Base-by-base conservation (phyloP, 306 rosid genomes). In the Prosopis cineraria region DNA sequence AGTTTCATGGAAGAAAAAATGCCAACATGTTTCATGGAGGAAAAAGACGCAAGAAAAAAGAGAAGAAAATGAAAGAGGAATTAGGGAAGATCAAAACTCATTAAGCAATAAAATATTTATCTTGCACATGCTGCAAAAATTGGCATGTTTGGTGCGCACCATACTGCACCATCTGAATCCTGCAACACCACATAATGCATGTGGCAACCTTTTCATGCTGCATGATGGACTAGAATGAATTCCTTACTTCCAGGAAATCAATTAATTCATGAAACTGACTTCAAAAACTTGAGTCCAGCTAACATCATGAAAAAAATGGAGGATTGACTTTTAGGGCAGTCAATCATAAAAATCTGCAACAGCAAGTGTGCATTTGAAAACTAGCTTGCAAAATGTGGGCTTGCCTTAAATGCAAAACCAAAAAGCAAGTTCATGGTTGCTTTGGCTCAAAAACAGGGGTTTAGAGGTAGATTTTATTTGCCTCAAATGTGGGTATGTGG, bases 261-360 rank as follows among this genome's bases (percentile, higher is more conserved):
- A 47, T 14, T 47, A 16, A 47, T 47, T 17, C 22, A 16, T 0
- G 7, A 47, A 47, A 47, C 3, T 47, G 53, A 47, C 53, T 47
- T 17, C 53, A 47, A 20, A 47, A 3, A 1, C 16, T 47, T 11
- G 3, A 47, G 13, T 47, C 53, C 17, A 22, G 53, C 17, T 47
- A 17, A 3, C 40, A 37, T 8, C 0, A 14, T 11, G 17, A 4
- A 47, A 47, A 47, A 14, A 47, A 47, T n/a, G n/a, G n/a, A n/a
- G n/a, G n/a, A n/a, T n/a, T n/a, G n/a, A n/a, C n/a, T n/a, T n/a
- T n/a, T n/a, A n/a, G n/a, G 22, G 37, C 62, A 1, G 11, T 33
- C 6, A 3, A 33, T 63, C 70, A 79, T 30, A 52, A 76, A 71
- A 68, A 20, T 44, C 29, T n/a, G n/a, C n/a, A n/a, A n/a, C n/a